These are phyloP conservation scores for Beauveria australis DNA, from an alignment of 2,329 filamentous ascomycete genomes.

Conservation along the genomic window DNA sequence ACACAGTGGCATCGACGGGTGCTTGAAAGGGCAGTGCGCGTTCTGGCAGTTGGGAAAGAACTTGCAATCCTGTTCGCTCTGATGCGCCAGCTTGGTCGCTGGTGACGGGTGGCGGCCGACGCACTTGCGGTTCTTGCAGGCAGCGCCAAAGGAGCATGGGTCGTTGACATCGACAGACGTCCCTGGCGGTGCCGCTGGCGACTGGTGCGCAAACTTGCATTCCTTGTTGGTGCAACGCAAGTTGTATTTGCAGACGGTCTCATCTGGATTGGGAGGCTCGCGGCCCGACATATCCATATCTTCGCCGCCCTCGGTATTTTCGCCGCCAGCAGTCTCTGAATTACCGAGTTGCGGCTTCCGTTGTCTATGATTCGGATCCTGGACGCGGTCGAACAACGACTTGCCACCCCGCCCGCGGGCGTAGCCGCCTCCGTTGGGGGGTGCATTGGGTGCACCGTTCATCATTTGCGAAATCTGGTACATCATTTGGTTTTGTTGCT, in stretches of 20 bases:
- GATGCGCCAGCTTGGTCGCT: slow-evolving; percentile 67
- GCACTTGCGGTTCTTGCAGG: slow-evolving; percentile 95
- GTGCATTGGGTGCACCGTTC: slow-evolving; percentile 51
- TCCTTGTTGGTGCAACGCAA: slow-evolving; percentile 78
- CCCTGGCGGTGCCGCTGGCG: slow-evolving; percentile 75
- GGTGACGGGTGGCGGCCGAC: slow-evolving; percentile 87
- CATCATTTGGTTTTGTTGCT: slow-evolving; percentile 85
- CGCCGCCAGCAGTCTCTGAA: slow-evolving; percentile 26
- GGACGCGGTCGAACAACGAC: slow-evolving; percentile 69
- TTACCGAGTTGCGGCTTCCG: slow-evolving; percentile 36
- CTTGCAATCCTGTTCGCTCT: slow-evolving; percentile 79
- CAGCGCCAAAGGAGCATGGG: slow-evolving; percentile 74
- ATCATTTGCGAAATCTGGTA: slow-evolving; percentile 60
- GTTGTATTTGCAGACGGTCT: slow-evolving; percentile 83
- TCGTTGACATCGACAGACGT: slow-evolving; percentile 71
- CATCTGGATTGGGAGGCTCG: slow-evolving; percentile 49
- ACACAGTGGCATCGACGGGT: slow-evolving; percentile 79
- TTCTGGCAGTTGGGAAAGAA: slow-evolving; percentile 92
- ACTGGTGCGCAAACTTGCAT: slow-evolving; percentile 91
- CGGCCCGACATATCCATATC: slow-evolving; percentile 57
- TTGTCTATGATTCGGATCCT: slow-evolving; percentile 43
- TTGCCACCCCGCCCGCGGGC: slow-evolving; percentile 36
- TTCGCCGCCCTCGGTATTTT: slow-evolving; percentile 36
- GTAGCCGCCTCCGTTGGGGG: slow-evolving; percentile 34
- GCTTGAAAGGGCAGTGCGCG: slow-evolving; percentile 76